Conservation (phyloP, 108 stramenopile genomes). For the Skeletonema costatum region DNA sequence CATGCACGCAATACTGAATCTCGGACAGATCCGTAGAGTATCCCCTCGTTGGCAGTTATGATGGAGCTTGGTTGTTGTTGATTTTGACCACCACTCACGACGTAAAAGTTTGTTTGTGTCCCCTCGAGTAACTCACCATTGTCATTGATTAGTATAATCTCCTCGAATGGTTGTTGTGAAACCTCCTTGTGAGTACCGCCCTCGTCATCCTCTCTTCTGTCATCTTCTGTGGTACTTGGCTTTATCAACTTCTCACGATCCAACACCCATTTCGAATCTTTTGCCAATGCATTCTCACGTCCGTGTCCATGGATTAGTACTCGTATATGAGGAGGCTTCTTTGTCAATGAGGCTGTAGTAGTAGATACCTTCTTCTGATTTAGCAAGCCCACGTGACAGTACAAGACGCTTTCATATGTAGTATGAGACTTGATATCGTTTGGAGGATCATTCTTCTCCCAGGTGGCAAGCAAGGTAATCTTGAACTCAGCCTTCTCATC, state of each 20-base stretch:
- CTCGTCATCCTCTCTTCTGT: background rate
- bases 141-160: conserved; percentile 40
- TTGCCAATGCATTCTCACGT: conserved; percentile 30
- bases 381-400: conserved; percentile 39
- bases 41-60: conserved; percentile 41
- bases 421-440: background rate
- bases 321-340: background rate
- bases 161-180: conserved; percentile 17
- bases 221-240: background rate
- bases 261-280: conserved; percentile 40
- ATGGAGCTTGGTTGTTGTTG: background rate
- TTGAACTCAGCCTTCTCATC: conserved; percentile 23
- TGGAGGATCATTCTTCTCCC: conserved; percentile 7
- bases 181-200: background rate
- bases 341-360: background rate
- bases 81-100: background rate
- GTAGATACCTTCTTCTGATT: background rate
- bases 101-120: conserved; percentile 47
- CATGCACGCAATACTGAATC: conserved; percentile 40
- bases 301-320: conserved; percentile 44
- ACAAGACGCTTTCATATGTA: conserved; percentile 24
- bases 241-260: conserved; percentile 32
- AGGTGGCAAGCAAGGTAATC: conserved; percentile 37
- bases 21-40: conserved; percentile 39
- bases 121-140: conserved; percentile 40